phyloP scores from a whole-genome alignment of 1,284 basidiomycete genomes.

The Ganoderma meredithae region DNA sequence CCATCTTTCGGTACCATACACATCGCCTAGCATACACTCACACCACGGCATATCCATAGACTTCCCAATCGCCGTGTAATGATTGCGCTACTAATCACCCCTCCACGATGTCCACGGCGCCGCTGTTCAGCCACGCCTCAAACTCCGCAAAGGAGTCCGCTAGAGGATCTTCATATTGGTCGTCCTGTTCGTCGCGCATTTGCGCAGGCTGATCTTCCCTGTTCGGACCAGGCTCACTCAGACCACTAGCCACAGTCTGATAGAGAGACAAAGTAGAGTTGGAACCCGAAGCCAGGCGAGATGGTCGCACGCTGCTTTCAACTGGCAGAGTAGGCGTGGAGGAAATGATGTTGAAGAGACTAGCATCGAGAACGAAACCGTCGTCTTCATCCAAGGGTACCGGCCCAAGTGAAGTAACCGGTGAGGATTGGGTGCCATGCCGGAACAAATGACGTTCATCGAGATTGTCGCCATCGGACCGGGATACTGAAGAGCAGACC shows the following conservation, averaged over 20 bases:
- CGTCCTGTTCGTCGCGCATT: slow-evolving; percentile 31
- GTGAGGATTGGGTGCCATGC: slow-evolving; percentile 5
- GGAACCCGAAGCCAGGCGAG: background rate
- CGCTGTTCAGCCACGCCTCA: slow-evolving; percentile 56
- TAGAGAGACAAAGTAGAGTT: background rate
- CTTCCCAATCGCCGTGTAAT: slow-evolving; percentile 10
- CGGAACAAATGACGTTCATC: slow-evolving; percentile 6
- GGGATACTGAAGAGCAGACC: slow-evolving; percentile 21
- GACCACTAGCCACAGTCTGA: background rate
- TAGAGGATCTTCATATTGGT: slow-evolving; percentile 34
- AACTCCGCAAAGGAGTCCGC: slow-evolving; percentile 48
- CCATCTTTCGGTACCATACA: slow-evolving; percentile 14
- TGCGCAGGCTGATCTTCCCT: no score
- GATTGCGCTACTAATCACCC: slow-evolving; percentile 28
- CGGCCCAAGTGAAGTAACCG: slow-evolving; percentile 16
- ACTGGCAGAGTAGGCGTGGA: slow-evolving; percentile 29
- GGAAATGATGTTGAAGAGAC: slow-evolving; percentile 42
- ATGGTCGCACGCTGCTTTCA: background rate
- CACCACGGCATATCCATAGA: slow-evolving; percentile 3
- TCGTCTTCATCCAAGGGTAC: slow-evolving; percentile 35
- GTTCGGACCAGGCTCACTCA: background rate
- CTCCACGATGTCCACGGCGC: slow-evolving; percentile 47
- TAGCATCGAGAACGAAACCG: slow-evolving; percentile 45
- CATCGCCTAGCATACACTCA: slow-evolving; percentile 24
- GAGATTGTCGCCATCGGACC: slow-evolving; percentile 11